Percentiles rank a stretch among this genome's conserved stretches.
Evolutionary conservation across 2,329 filamentous ascomycete species (phyloP).

Genomic region (Aspergillus pseudoviridinutans): DNA sequence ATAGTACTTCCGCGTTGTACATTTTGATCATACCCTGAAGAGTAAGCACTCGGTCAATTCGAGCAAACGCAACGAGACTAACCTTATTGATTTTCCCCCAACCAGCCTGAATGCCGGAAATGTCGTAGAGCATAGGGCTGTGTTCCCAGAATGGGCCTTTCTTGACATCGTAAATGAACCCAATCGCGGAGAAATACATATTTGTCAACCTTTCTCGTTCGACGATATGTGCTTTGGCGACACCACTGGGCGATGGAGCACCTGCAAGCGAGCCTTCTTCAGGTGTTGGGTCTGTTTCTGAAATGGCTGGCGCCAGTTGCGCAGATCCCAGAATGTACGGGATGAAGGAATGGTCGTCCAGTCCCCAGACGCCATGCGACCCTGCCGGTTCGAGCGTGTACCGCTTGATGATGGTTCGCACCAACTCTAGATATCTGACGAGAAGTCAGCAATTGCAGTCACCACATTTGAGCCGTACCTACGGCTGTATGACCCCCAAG

Average conservation of each 20-base stretch:
- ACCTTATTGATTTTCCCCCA: conserved; percentile 98
- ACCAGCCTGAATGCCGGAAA: conserved; percentile 84
- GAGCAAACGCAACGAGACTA: conserved; percentile 1
- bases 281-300: conserved; percentile 60
- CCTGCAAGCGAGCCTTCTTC: conserved; percentile 71
- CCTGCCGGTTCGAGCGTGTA: conserved; percentile 95
- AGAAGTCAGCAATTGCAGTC: background rate
- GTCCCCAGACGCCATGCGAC: conserved; percentile 94
- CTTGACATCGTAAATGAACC: conserved; percentile 97
- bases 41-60: background rate
- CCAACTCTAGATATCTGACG: conserved; percentile 68
- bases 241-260: conserved; percentile 67
- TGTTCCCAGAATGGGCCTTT: conserved; percentile 96
- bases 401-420: conserved; percentile 77
- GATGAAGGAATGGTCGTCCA: conserved; percentile 95
- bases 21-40: conserved; percentile 93
- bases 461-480: conserved; percentile 35
- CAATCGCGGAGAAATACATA: conserved; percentile 92
- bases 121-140: conserved; percentile 89
- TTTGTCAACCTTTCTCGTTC: conserved; percentile 63
- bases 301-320: conserved; percentile 75
- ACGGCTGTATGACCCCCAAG: conserved; percentile 77
- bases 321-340: conserved; percentile 95
- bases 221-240: conserved; percentile 63
- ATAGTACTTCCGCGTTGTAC: conserved; percentile 94